These are phyloP conservation scores for Lactarius hengduanensis DNA, from an alignment of 768 basidiomycete genomes.

Conservation along the genomic window DNA sequence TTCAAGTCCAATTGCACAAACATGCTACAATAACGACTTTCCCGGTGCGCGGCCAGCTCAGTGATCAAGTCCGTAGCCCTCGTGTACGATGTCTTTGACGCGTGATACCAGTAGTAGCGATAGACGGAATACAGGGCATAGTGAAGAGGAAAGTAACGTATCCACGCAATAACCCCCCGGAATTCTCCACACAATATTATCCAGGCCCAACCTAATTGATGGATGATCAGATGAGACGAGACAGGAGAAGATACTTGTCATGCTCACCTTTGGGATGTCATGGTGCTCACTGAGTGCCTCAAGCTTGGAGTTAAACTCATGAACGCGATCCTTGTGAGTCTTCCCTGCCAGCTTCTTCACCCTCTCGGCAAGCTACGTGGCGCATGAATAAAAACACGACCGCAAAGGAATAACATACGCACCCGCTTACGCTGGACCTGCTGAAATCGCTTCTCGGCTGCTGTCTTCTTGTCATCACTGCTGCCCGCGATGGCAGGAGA, in stretches of 20 bases:
- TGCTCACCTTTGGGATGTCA: constrained; percentile 82
- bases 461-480: constrained; percentile 63
- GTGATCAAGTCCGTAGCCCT: constrained; percentile 10
- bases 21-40: constrained; percentile 33
- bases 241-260: constrained; percentile 26
- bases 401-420: constrained; percentile 16
- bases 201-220: constrained; percentile 74
- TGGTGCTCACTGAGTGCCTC: constrained; percentile 91
- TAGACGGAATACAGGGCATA: not conserved
- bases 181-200: constrained; percentile 46
- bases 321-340: constrained; percentile 93
- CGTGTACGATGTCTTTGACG: not conserved
- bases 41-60: constrained; percentile 21
- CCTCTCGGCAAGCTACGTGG: constrained; percentile 63
- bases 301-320: constrained; percentile 83
- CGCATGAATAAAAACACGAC: constrained; percentile 17
- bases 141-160: not conserved
- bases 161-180: not conserved
- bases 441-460: constrained; percentile 86
- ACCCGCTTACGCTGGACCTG: constrained; percentile 82
- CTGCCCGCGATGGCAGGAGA: constrained; percentile 55
- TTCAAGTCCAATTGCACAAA: constrained; percentile 37
- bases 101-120: constrained; percentile 5
- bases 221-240: constrained; percentile 16
- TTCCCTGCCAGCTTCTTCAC: constrained; percentile 76